phyloP scores from a whole-genome alignment of 371 early-diverging fungal genomes.

The Homolaphlyctis polyrhiza region DNA sequence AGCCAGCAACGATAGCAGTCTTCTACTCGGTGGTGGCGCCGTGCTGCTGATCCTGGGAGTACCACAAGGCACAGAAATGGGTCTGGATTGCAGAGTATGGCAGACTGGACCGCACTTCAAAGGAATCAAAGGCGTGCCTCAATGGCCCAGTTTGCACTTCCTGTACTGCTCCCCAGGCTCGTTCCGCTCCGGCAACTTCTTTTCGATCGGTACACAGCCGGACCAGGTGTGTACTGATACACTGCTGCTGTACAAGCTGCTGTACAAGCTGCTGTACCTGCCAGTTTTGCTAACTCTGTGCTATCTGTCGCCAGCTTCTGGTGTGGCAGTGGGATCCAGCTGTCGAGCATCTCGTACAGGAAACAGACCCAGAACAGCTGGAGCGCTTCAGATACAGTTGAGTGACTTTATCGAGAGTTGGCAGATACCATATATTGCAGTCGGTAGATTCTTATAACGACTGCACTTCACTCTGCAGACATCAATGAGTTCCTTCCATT shows the following conservation, averaged over 20 bases:
- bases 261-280: background rate
- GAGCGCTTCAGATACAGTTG: constrained; percentile 31
- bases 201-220: background rate
- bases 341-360: constrained; percentile 22
- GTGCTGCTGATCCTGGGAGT: constrained; percentile 75
- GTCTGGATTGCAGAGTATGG: constrained; percentile 91
- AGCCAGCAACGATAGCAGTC: no score
- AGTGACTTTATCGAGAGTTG: background rate
- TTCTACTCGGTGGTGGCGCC: no score
- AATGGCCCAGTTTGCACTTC: constrained; percentile 90
- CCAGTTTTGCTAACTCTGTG: background rate
- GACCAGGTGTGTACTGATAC: no score
- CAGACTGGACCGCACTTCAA: constrained; percentile 83
- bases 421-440: background rate
- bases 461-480: constrained; percentile 28
- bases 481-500: constrained; percentile 75
- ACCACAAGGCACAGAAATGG: constrained; percentile 77
- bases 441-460: background rate
- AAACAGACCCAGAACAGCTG: constrained; percentile 41
- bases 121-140: constrained; percentile 90
- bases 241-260: background rate
- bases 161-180: constrained; percentile 62
- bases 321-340: constrained; percentile 63
- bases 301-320: constrained; percentile 44
- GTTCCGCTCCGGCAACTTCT: background rate